Evolutionary conservation across 208 protist species (phyloP), one percentile per base, ranked within the genome.

Genomic region (Crithidia thermophila): DNA sequence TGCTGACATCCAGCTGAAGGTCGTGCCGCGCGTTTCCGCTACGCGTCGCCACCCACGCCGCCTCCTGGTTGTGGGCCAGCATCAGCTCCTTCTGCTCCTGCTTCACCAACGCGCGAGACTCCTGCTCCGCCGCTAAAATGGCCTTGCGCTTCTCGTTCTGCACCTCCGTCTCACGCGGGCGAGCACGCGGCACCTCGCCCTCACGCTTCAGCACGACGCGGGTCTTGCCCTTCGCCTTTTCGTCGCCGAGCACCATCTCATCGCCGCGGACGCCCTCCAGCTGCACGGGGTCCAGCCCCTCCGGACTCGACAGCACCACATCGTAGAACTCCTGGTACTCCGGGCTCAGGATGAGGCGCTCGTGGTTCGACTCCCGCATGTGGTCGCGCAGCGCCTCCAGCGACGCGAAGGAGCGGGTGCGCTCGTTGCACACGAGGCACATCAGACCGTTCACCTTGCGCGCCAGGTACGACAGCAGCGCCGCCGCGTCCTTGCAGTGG

Each of bases 261-360:
- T 70, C 74, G 28, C 68, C 77, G 16, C 63, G 68, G 4, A 81
- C 72, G n/a, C 63, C 77, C 10, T 91, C 70, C 52, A 88, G 67
- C 64, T 72, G 53, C 71, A 82, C 80, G 25, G 72, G 76, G 53
- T 69, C 40, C 27, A 56, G 64, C 11, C 61, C 46, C 18, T 81
- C 75, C n/a, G 81, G 62, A 57, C 93, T 87, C 28, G 84, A 82
- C 27, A 97, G 83, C 16, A 34, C 63, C 50, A 81, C 79, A 49
- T 72, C 60, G 62, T 94, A 97, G 63, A 97, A 97, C 21, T 88
- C 89, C 27, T 88, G 69, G 67, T 97, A 97, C 77, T 97, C 88
- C 13, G 81, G 72, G 21, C 72, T 81, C 40, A 97, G 86, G 11
- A 93, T 61, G 9, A 97, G 69, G 4, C 80, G 70, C 55, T 93